Percentiles rank a stretch among this genome's conserved stretches.
Conservation (phyloP, 345 rosid species). For the Salix udensis region DNA sequence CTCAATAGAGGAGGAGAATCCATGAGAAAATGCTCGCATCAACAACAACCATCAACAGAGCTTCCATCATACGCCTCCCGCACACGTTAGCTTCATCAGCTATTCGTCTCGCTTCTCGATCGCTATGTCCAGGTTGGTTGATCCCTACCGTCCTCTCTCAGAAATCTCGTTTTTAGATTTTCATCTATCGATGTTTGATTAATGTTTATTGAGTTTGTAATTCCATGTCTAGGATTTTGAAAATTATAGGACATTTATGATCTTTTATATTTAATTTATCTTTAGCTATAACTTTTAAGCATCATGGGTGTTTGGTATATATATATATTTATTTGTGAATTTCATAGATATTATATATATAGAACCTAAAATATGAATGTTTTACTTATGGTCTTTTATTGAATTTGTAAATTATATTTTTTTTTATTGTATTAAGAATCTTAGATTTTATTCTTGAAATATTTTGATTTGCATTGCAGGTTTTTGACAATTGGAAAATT, state of each 20-base stretch:
- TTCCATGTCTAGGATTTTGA: background rate
- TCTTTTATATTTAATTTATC: background rate
- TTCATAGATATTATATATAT: background rate
- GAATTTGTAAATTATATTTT: background rate
- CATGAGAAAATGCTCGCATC: slow-evolving; percentile 49
- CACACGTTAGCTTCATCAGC: slow-evolving; percentile 19
- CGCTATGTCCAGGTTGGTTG: slow-evolving; percentile 59
- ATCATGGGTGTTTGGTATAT: background rate
- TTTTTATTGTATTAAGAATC: background rate
- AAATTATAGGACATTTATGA: background rate
- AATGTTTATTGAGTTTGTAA: background rate
- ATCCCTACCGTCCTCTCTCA: background rate
- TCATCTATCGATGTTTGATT: background rate
- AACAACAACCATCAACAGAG: background rate
- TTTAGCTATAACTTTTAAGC: background rate
- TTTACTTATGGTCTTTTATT: background rate
- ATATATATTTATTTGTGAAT: background rate
- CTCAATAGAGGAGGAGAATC: slow-evolving; percentile 9
- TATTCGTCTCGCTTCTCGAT: background rate
- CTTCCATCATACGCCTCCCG: slow-evolving; percentile 1
- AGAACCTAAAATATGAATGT: background rate
- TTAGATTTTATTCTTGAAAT: background rate
- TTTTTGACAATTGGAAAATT: slow-evolving; percentile 42
- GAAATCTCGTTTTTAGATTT: no score
- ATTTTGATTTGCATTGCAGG: slow-evolving; percentile 38